Conservation (phyloP, 1,139 yeast species). For the Geotrichum candidum region DNA sequence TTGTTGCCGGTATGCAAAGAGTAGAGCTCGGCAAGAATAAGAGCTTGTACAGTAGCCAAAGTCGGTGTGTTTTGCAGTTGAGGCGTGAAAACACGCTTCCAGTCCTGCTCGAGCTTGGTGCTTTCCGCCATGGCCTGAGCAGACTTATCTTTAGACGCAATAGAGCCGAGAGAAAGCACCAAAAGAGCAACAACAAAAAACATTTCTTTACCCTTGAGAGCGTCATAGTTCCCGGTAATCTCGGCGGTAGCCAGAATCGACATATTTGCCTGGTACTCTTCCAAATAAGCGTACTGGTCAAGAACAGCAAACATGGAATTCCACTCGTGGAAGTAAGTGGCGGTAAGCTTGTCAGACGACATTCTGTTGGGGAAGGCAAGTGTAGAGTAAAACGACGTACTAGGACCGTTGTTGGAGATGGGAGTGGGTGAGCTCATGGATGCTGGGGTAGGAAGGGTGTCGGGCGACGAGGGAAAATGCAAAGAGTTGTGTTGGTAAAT, state of each 20-base stretch:
- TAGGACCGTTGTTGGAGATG: not conserved
- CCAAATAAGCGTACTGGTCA: constrained; percentile 58
- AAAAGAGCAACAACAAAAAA: constrained; percentile 41
- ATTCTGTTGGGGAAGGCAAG: constrained; percentile 29
- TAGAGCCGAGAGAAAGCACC: constrained; percentile 40
- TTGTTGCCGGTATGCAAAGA: constrained; percentile 70
- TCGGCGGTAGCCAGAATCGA: constrained; percentile 16
- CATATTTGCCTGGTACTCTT: constrained; percentile 47
- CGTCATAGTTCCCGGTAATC: constrained; percentile 14
- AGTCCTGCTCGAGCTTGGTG: constrained; percentile 29
- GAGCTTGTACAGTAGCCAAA: constrained; percentile 62
- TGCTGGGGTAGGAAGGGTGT: constrained; percentile 12
- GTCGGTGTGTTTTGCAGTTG: constrained; percentile 55
- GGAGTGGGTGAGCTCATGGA: constrained; percentile 10
- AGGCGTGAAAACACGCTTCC: constrained; percentile 42
- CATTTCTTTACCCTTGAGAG: constrained; percentile 23
- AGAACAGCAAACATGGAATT: constrained; percentile 62
- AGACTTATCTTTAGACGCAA: constrained; percentile 22
- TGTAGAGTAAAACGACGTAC: constrained; percentile 1
- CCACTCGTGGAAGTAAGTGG: constrained; percentile 72
- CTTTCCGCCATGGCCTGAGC: constrained; percentile 31
- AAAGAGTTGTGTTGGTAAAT: constrained; percentile 6
- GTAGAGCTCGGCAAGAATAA: constrained; percentile 63
- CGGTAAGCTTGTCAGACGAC: constrained; percentile 32
- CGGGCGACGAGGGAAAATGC: constrained; percentile 15